Evolutionary conservation across 2,329 filamentous ascomycete species (phyloP).

Genomic region (Penicillium sclerotigenum): DNA sequence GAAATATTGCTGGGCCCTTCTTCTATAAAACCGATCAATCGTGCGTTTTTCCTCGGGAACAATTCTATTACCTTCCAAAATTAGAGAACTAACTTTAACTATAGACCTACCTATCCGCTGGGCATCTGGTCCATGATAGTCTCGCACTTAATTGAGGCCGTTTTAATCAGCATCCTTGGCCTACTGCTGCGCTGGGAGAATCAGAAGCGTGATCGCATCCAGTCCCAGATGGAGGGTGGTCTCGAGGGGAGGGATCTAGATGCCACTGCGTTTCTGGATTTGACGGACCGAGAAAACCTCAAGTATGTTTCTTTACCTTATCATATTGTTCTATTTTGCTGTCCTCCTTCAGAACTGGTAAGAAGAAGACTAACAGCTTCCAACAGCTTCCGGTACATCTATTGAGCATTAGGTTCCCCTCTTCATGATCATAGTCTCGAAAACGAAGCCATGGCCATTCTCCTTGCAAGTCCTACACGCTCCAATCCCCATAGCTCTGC

Average conservation of each 20-base stretch:
- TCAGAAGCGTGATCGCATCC: slow-evolving; percentile 48
- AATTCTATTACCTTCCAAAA: neutral
- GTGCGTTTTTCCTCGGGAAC: slow-evolving; percentile 12
- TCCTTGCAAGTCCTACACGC: neutral
- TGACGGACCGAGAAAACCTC: slow-evolving; percentile 54
- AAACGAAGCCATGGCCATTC: neutral
- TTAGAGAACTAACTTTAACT: neutral
- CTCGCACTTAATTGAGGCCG: slow-evolving; percentile 52
- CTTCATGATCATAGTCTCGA: neutral
- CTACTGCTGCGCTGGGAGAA: slow-evolving; percentile 51
- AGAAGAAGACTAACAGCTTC: neutral
- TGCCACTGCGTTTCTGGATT: slow-evolving; percentile 52
- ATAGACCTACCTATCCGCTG: slow-evolving; percentile 47
- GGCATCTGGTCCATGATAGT: slow-evolving; percentile 59
- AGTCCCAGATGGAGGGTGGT: slow-evolving; percentile 46
- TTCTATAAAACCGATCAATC: slow-evolving; percentile 58
- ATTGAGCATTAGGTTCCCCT: neutral
- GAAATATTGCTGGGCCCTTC: slow-evolving; percentile 62
- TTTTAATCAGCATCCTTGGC: slow-evolving; percentile 47
- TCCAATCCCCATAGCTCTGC: neutral
- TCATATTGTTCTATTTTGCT: too few relatives aligned
- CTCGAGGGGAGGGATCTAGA: slow-evolving; percentile 49
- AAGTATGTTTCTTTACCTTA: slow-evolving; percentile 41
- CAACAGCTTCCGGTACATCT: slow-evolving; percentile 20
- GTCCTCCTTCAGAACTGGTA: neutral